These are phyloP conservation scores for Stemphylium vesicarium DNA, from an alignment of 2,329 filamentous ascomycete genomes.

Conservation along the genomic window DNA sequence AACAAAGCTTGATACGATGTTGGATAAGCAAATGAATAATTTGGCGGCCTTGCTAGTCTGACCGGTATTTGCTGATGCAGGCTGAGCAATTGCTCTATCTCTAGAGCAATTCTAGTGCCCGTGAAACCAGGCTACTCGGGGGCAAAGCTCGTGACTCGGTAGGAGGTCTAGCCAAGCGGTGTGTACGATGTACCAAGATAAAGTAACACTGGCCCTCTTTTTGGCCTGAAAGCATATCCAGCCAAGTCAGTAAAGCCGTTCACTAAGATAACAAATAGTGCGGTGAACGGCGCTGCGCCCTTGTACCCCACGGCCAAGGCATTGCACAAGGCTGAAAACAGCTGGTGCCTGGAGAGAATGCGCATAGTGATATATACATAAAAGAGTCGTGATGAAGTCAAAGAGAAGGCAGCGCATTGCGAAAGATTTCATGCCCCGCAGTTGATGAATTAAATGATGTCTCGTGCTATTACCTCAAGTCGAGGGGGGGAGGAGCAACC, in stretches of 20 bases:
- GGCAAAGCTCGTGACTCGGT: slow-evolving; percentile 9
- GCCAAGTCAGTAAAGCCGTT: slow-evolving; percentile 23
- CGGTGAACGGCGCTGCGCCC: slow-evolving; percentile 26
- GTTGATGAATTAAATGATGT: background rate
- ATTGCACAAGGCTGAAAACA: slow-evolving; percentile 32
- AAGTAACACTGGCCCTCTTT: slow-evolving; percentile 25
- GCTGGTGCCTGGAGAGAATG: slow-evolving; percentile 28
- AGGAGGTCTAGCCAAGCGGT: slow-evolving; percentile 26
- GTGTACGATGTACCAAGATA: slow-evolving; percentile 21
- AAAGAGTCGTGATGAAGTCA: too few relatives aligned
- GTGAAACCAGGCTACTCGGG: background rate
- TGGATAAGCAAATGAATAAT: background rate
- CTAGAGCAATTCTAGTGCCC: too few relatives aligned
- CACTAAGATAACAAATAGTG: background rate
- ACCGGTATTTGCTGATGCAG: slow-evolving; percentile 5
- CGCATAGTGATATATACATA: too few relatives aligned
- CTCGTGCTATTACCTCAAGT: slow-evolving; percentile 12
- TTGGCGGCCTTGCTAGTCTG: background rate
- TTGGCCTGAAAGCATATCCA: slow-evolving; percentile 28
- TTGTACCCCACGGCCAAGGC: background rate
- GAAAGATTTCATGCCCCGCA: background rate
- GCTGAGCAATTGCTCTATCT: too few relatives aligned
- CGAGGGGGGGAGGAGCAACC: slow-evolving; percentile 12
- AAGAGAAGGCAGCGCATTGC: background rate
- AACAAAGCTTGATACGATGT: too few relatives aligned